Percentiles rank a stretch among this genome's conserved stretches.
phyloP scores from a whole-genome alignment of 2,329 filamentous ascomycete species.

The Colletotrichum orbiculare region DNA sequence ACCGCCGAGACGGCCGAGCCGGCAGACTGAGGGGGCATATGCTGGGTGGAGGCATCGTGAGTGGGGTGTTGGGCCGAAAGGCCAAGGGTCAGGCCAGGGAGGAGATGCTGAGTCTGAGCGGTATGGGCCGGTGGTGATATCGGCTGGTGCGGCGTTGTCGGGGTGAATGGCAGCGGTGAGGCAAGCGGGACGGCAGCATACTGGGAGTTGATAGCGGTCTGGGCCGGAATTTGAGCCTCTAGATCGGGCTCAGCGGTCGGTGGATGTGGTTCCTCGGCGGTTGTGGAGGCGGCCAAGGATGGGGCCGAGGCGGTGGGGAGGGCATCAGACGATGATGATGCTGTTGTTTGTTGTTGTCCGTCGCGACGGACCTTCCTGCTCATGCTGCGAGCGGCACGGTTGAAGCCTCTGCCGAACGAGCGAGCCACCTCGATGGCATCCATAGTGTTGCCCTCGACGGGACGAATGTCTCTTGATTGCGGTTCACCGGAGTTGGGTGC shows the following conservation, averaged over 20 bases:
- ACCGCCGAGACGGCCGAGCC: constrained; percentile 18
- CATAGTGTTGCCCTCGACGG: constrained; percentile 27
- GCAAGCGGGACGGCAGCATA: constrained; percentile 25
- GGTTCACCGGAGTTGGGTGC: constrained; percentile 15
- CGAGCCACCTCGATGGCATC: constrained; percentile 30
- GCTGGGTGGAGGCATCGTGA: constrained; percentile 23
- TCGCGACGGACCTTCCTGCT: constrained; percentile 27
- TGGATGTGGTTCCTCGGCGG: constrained; percentile 26
- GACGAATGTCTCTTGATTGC: constrained; percentile 1
- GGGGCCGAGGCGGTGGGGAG: constrained; percentile 22
- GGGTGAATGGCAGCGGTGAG: constrained; percentile 23
- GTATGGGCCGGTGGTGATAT: constrained; percentile 17
- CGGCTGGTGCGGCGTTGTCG: constrained; percentile 17
- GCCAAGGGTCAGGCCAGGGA: constrained; percentile 27
- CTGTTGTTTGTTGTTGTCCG: constrained; percentile 5
- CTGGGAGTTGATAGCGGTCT: constrained; percentile 19
- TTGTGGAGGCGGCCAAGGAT: constrained; percentile 32
- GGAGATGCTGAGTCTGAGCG: constrained; percentile 12
- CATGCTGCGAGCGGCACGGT: constrained; percentile 30
- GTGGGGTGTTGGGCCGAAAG: constrained; percentile 29
- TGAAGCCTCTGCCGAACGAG: constrained; percentile 32
- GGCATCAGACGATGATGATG: constrained; percentile 18
- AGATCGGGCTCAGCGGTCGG: constrained; percentile 29
- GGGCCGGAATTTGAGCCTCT: constrained; percentile 28
- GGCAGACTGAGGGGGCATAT: constrained; percentile 19